Evolutionary conservation across 2,329 filamentous ascomycete species (phyloP).

Genomic region (Rutstroemia sp.): DNA sequence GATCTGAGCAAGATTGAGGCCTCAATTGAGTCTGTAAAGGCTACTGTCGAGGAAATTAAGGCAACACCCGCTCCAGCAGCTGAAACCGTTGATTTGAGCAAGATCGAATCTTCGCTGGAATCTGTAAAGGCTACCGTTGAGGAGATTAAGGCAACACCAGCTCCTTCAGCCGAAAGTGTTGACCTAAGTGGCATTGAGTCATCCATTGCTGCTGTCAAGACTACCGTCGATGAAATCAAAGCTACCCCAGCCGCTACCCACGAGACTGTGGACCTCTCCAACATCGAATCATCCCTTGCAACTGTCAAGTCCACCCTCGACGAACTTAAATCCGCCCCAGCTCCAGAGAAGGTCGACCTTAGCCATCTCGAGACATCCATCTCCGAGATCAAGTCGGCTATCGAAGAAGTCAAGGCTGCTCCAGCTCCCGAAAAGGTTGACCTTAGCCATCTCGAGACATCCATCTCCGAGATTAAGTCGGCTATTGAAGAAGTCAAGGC

Average conservation of each 20-base stretch:
- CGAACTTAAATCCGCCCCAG: conserved; percentile 4
- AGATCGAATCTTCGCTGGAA: conserved; percentile 6
- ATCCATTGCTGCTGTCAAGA: conserved; percentile 12
- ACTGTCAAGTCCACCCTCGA: conserved; percentile 8
- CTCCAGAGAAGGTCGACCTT: conserved; percentile 6
- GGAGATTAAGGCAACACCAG: conserved; percentile 5
- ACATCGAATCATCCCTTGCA: conserved; percentile 12
- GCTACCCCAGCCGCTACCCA: conserved; percentile 6
- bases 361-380: too few species aligned
- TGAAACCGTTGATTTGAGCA: conserved; percentile 11
- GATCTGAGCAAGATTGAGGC: not conserved
- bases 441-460: too few species aligned
- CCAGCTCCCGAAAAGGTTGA: too few species aligned
- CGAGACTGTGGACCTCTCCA: not conserved
- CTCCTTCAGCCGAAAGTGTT: conserved; percentile 6
- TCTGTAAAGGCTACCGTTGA: conserved; percentile 8
- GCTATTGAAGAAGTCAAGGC: too few species aligned
- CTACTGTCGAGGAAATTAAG: conserved; percentile 1
- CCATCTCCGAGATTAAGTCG: too few species aligned
- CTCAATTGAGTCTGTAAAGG: not conserved
- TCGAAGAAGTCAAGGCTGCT: too few species aligned
- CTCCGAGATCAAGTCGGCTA: too few species aligned
- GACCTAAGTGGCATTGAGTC: conserved; percentile 13
- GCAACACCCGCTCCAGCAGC: conserved; percentile 8
- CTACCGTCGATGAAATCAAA: conserved; percentile 16